Conservation (phyloP, 495 filamentous ascomycete genomes). For the Xanthoparmelia taractica region DNA sequence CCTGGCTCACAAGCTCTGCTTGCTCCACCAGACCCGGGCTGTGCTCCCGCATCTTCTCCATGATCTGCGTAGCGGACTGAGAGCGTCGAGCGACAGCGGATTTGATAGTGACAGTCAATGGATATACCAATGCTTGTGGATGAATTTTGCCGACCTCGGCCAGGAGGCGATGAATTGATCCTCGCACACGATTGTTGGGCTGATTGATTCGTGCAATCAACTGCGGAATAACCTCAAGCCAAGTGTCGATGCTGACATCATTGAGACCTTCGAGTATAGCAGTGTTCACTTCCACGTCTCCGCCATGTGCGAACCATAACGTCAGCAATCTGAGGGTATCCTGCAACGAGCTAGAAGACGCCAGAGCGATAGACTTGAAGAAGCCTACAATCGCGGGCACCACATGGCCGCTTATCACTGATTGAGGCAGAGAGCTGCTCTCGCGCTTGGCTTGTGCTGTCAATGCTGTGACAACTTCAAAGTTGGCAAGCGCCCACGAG, state of each 20-base stretch:
- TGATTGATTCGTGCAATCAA: constrained; percentile 97
- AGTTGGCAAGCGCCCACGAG: constrained; percentile 97
- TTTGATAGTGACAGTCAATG: constrained; percentile 97
- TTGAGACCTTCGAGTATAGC: constrained; percentile 84
- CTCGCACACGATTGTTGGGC: constrained; percentile 73
- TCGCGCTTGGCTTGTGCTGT: constrained; percentile 54
- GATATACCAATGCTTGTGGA: constrained; percentile 97
- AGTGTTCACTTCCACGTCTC: constrained; percentile 74
- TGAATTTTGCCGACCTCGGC: constrained; percentile 88
- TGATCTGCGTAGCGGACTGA: constrained; percentile 78
- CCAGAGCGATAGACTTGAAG: constrained; percentile 89
- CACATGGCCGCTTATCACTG: constrained; percentile 74
- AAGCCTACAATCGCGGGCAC: constrained; percentile 92
- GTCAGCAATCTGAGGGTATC: constrained; percentile 90
- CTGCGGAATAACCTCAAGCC: constrained; percentile 96
- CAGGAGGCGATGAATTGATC: constrained; percentile 82
- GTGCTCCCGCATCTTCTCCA: constrained; percentile 96
- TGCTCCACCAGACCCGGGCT: constrained; percentile 91
- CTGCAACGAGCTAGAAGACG: constrained; percentile 83
- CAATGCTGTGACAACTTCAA: constrained; percentile 86
- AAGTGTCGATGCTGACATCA: constrained; percentile 89
- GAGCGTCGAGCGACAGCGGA: constrained; percentile 73
- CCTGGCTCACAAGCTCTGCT: constrained; percentile 85
- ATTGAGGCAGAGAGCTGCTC: constrained; percentile 45
- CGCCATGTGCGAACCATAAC: constrained; percentile 92